Evolutionary conservation across 345 rosid genomes (phyloP), one percentile per base, ranked within the genome.

Genomic region (Combretum micranthum): DNA sequence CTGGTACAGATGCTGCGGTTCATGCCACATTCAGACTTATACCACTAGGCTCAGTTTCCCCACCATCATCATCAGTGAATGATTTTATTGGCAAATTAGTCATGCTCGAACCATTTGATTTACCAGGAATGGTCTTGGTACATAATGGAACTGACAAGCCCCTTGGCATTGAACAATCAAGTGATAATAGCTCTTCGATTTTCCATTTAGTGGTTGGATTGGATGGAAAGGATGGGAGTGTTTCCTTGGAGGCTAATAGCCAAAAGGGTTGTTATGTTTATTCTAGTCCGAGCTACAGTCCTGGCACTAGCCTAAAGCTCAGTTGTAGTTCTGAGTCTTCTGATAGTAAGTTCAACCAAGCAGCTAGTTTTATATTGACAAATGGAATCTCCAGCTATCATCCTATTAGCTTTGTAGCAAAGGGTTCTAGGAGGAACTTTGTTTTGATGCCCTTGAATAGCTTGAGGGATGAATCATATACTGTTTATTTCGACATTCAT

Each of bases 351-450:
- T 75, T 79, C 65, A 70, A 64, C 25, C 16, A 64, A 23, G 86
- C 76, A 44, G 76, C 79, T 37, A 93, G 99, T 74, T 93, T 83
- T 60, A 37, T 5, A 16, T 37, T 85, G 76, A 64, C 26, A 4
- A 61, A 76, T 16, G 97, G 88, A 26, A 20, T 76, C 3, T 63
- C 80, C 23, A 57, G 70, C 20, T 93, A 89, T 68, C 78, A 87
- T 75, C 90, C 83, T 2, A 77, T 87, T 67, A 93, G 96, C 77
- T 93, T 93, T 17, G 80, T 79, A 50, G 91, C 89, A 21, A 75
- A 65, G 20, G 97, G 97, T 47, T 63, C 20, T 0, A 62, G 55
- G 18, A 76, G 86, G 69, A 80, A 81, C 68, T 93, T 83, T 70
- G 77, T 93, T 64, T 65, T 93, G 69, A 69, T 64, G 2, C 97